Evolutionary conservation across 108 stramenopile species (phyloP), one percentile per base, ranked within the genome.

Genomic region (Pelagomonas calceolata): DNA sequence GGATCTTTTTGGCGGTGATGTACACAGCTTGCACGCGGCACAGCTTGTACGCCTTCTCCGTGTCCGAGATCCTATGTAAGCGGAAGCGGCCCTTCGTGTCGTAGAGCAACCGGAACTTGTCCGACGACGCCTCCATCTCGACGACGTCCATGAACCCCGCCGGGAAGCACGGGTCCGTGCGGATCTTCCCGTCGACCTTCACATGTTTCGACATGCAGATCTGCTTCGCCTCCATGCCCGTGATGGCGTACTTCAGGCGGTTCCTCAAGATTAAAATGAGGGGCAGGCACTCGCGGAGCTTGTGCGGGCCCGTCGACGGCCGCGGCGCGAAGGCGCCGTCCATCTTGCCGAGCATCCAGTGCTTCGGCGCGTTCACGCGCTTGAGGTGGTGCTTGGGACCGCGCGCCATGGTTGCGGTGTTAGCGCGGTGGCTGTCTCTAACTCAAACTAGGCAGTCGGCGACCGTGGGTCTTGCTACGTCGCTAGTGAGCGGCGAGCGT

Each of bases 301-400:
- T 95, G 96, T 99, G 98, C 69, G 98, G 98, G 68, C 98, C 98
- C 39, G 91, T 66, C 60, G 92, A 93, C 73, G 95, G 93, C 73
- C 90, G 86, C 68, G 92, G 93, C 43, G 83, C 96, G 86, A 89
- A 99, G 73, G 97, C 94, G 74, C 98, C 97, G 68, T 88, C 94
- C 94, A 98, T 94, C 87, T 99, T 98, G 76, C 88, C 94, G 78
- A 98, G 89, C 86, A 97, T 95, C 98, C 98, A 99, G 81, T 98
- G 95, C 70, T 81, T 84, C 73, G 98, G 98, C 75, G 98, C 96
- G 93, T 96, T 89, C 83, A 99, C 89, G 51, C 98, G 94, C 96
- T 99, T 99, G 75, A 96, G 84, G 75, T 99, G 98, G 85, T 98
- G 97, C 90, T 94, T 92, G 17, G 96, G 96, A 76, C 98, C 98